Conservation (phyloP, 164 flowering plant species). For the Cinnamomum chago region DNA sequence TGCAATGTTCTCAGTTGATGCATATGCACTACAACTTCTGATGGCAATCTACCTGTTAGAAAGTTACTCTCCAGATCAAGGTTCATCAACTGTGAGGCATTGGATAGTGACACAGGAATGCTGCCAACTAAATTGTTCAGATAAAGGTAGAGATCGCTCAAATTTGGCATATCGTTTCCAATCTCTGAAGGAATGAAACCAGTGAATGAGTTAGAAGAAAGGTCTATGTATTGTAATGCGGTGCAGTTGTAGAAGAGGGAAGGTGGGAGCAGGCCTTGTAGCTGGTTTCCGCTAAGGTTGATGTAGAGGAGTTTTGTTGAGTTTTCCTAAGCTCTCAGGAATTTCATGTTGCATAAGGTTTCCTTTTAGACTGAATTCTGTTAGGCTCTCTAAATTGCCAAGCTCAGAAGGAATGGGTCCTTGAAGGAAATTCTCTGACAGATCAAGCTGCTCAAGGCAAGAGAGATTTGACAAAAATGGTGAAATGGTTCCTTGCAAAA, state of each 20-base stretch:
- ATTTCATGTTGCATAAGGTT: slow-evolving; percentile 23
- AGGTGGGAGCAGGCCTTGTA: too few species aligned
- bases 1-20: slow-evolving; percentile 25
- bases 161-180: slow-evolving; percentile 29
- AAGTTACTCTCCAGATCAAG: slow-evolving; percentile 44
- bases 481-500: slow-evolving; percentile 26
- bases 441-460: slow-evolving; percentile 22
- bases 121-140: slow-evolving; percentile 39
- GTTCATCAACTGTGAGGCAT: slow-evolving; percentile 24
- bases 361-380: slow-evolving; percentile 14
- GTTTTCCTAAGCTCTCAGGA: slow-evolving; percentile 24
- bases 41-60: slow-evolving; percentile 41
- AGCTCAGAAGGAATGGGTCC: slow-evolving; percentile 26
- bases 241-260: slow-evolving; percentile 45
- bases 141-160: slow-evolving; percentile 35
- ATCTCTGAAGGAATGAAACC: slow-evolving; percentile 45
- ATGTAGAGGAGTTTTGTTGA: slow-evolving; percentile 17
- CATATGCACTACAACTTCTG: slow-evolving; percentile 23
- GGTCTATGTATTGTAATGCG: slow-evolving; percentile 31
- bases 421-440: slow-evolving; percentile 22
- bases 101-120: slow-evolving; percentile 37
- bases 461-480: slow-evolving; percentile 28
- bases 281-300: slow-evolving; percentile 17
- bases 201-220: slow-evolving; percentile 33
- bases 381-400: slow-evolving; percentile 18